Percentiles rank a stretch among this genome's conserved stretches.
These are phyloP conservation scores for Phalaenopsis hybrid DNA, from an alignment of 116 monocot species.

Conservation along the genomic window DNA sequence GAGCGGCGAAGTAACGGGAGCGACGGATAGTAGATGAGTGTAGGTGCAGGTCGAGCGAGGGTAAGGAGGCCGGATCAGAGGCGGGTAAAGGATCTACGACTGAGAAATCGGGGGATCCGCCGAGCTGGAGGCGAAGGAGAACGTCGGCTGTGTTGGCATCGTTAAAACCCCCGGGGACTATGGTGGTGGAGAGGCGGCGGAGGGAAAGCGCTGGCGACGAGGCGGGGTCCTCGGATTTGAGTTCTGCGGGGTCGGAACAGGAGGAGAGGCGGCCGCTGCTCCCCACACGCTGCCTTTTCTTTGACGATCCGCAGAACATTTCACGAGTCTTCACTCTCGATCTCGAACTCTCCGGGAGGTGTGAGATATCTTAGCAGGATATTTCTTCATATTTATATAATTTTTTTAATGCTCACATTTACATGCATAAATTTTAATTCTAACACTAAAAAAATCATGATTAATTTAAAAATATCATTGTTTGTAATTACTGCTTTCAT, in stretches of 20 bases:
- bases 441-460: too few species aligned
- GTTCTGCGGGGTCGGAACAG: constrained; percentile 18
- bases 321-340: too few species aligned
- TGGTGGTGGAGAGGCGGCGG: constrained; percentile 2
- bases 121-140: constrained; percentile 44
- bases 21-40: constrained; percentile 39
- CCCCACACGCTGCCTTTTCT: constrained; percentile 50
- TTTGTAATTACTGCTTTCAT: too few species aligned
- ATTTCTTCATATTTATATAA: too few species aligned
- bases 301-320: constrained; percentile 11
- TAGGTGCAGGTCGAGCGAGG: constrained; percentile 25
- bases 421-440: too few species aligned
- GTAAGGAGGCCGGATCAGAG: constrained; percentile 9
- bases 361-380: too few species aligned
- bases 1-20: constrained; percentile 60
- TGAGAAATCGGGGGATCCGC: constrained; percentile 25
- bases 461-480: too few species aligned
- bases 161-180: constrained; percentile 41
- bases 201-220: constrained; percentile 4
- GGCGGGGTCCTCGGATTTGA: constrained; percentile 11
- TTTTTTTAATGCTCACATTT: too few species aligned
- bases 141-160: constrained; percentile 55
- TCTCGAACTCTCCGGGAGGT: too few species aligned
- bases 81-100: constrained; percentile 12
- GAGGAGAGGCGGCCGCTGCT: constrained; percentile 51